A percentile compares a stretch with the other conserved stretches of the same genome.
These are phyloP conservation scores for Actinomortierella wolfii DNA, from an alignment of 371 early-diverging fungal species.

Conservation along the genomic window DNA sequence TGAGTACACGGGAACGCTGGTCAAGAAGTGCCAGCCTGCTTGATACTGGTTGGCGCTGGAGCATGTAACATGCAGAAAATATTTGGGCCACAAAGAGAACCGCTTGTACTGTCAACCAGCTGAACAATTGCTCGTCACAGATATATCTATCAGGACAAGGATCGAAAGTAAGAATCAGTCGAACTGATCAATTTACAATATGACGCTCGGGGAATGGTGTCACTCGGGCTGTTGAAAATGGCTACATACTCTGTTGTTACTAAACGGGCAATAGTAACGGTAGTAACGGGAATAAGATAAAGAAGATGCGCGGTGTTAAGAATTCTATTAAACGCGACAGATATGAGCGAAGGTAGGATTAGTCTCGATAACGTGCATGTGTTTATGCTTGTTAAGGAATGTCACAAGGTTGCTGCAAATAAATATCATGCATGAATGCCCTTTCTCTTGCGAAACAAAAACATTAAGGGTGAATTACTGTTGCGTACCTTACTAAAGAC, in stretches of 20 bases:
- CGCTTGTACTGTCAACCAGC: constrained; percentile 41
- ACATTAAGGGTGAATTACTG: background rate
- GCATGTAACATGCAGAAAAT: constrained; percentile 21
- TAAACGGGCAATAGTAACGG: constrained; percentile 25
- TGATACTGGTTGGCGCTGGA: constrained; percentile 29
- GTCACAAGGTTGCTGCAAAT: background rate
- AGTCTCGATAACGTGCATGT: constrained; percentile 7
- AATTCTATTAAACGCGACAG: constrained; percentile 7
- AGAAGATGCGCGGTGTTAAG: constrained; percentile 30
- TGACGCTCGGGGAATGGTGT: background rate
- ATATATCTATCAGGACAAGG: constrained; percentile 13
- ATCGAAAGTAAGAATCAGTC: background rate
- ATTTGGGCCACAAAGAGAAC: constrained; percentile 30
- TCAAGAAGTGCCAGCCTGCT: constrained; percentile 22
- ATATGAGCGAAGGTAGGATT: background rate
- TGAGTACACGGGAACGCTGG: constrained; percentile 27
- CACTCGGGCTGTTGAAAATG: no score
- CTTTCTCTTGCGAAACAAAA: background rate
- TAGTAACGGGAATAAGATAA: constrained; percentile 37
- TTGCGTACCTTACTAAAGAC: constrained; percentile 14
- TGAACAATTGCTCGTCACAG: constrained; percentile 42
- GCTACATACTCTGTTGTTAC: constrained; percentile 26
- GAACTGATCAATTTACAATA: background rate
- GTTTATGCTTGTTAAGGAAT: background rate
- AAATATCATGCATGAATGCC: background rate